A percentile compares a stretch with the other conserved stretches of the same genome.
phyloP scores from a whole-genome alignment of 345 rosid genomes.

The Hypericum androsaemum region DNA sequence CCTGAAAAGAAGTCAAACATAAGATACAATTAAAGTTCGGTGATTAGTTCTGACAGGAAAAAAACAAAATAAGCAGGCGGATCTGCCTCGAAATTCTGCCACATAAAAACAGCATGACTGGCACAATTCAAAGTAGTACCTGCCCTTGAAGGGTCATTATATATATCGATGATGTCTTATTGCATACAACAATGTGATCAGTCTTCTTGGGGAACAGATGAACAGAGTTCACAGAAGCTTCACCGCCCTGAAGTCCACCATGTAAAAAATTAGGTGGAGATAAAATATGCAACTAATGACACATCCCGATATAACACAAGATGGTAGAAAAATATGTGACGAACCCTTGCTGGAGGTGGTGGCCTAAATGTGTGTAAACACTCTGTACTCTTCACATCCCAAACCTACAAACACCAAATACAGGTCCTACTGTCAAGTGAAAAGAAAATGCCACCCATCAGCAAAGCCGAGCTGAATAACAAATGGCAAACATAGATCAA shows the following conservation, averaged over 20 bases:
- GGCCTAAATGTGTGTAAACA: constrained; percentile 91
- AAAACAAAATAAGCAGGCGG: neutral
- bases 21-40: constrained; percentile 9
- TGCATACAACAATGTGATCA: constrained; percentile 85
- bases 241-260: constrained; percentile 59
- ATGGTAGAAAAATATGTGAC: constrained; percentile 8
- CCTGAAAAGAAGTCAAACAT: constrained; percentile 35
- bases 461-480: too few relatives aligned
- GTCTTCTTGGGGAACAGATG: constrained; percentile 83
- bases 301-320: neutral
- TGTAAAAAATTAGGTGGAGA: neutral
- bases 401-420: constrained; percentile 44
- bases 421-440: neutral
- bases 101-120: too few relatives aligned
- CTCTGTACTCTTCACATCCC: constrained; percentile 94
- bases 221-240: constrained; percentile 96
- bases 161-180: constrained; percentile 81
- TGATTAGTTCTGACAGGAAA: neutral
- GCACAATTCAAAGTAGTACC: constrained; percentile 25
- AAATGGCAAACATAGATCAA: neutral
- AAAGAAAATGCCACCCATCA: neutral
- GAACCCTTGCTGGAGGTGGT: constrained; percentile 83
- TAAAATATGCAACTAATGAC: neutral
- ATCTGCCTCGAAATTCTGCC: too few relatives aligned
- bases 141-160: constrained; percentile 98